phyloP scores from a whole-genome alignment of 352 stramenopile species.

The Phytophthora cryptogea region DNA sequence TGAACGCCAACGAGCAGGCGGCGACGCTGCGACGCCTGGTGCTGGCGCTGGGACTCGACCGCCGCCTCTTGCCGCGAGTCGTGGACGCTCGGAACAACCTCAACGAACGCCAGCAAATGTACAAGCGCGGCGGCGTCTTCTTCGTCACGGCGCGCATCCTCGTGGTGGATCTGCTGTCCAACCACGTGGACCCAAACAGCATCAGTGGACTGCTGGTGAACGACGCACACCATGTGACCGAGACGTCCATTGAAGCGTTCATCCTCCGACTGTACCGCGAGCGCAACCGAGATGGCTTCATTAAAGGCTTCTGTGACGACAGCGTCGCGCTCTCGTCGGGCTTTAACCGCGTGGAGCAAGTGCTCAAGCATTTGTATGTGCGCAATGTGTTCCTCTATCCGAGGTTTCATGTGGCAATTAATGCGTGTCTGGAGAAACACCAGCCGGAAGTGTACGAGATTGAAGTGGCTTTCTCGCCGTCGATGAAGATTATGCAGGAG shows the following conservation, averaged over 20 bases:
- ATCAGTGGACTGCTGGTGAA: constrained; percentile 95
- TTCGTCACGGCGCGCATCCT: constrained; percentile 97
- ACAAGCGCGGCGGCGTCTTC: constrained; percentile 92
- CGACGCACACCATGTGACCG: constrained; percentile 92
- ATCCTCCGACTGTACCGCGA: constrained; percentile 95
- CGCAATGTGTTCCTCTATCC: constrained; percentile 94
- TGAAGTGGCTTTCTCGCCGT: constrained; percentile 88
- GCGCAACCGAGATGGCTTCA: constrained; percentile 90
- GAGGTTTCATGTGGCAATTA: constrained; percentile 93
- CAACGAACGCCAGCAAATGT: constrained; percentile 85
- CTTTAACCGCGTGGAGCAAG: constrained; percentile 96
- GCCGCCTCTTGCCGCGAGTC: constrained; percentile 86
- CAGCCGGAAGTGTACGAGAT: constrained; percentile 95
- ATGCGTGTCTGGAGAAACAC: constrained; percentile 81
- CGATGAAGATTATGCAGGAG: constrained; percentile 95
- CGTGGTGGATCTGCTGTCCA: constrained; percentile 96
- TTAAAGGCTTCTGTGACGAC: constrained; percentile 97
- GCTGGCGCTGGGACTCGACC: constrained; percentile 87
- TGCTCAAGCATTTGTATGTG: constrained; percentile 95
- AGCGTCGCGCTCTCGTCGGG: constrained; percentile 88
- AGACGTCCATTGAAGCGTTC: constrained; percentile 97
- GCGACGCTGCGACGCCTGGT: constrained; percentile 77
- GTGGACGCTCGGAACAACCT: constrained; percentile 79
- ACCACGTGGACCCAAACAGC: constrained; percentile 68
- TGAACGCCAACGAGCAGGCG: constrained; percentile 92